Conservation (phyloP, 306 rosid species). For the Rubus idaeus region DNA sequence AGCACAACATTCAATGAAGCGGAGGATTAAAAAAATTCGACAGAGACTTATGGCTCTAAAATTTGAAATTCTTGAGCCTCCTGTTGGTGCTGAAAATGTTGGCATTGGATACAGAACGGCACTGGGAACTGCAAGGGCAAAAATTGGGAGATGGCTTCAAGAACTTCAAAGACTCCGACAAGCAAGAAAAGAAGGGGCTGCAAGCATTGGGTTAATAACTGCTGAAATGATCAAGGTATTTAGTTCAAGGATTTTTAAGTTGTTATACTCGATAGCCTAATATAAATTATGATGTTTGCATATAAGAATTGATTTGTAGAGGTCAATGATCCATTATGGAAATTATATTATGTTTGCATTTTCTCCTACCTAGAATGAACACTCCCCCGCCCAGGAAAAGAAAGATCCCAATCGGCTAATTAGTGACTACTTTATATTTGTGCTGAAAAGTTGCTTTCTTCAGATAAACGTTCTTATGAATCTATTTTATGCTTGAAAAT, state of each 20-base stretch:
- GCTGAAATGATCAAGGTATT: constrained; percentile 95
- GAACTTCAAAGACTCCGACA: constrained; percentile 96
- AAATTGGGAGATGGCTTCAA: constrained; percentile 97
- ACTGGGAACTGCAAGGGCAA: constrained; percentile 85
- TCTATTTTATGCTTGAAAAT: constrained; percentile 1
- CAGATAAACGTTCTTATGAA: background rate
- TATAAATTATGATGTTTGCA: background rate
- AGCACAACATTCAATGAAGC: constrained; percentile 73
- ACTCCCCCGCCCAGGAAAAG: background rate
- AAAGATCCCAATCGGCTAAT: background rate
- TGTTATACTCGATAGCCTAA: background rate
- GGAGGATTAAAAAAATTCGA: constrained; percentile 90
- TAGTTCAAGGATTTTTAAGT: background rate
- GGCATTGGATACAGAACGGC: constrained; percentile 92
- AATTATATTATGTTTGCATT: background rate
- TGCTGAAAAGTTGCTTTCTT: background rate
- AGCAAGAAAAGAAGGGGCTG: constrained; percentile 99
- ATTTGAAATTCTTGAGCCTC: constrained; percentile 75
- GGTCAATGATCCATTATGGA: background rate
- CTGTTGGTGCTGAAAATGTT: constrained; percentile 75
- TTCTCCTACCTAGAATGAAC: background rate
- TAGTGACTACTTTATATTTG: background rate
- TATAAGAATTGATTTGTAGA: constrained; percentile 5
- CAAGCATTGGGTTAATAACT: constrained; percentile 81
- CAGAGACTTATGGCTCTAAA: constrained; percentile 98